Conservation (phyloP, 2,329 filamentous ascomycete genomes). For the Monosporascus sp. region DNA sequence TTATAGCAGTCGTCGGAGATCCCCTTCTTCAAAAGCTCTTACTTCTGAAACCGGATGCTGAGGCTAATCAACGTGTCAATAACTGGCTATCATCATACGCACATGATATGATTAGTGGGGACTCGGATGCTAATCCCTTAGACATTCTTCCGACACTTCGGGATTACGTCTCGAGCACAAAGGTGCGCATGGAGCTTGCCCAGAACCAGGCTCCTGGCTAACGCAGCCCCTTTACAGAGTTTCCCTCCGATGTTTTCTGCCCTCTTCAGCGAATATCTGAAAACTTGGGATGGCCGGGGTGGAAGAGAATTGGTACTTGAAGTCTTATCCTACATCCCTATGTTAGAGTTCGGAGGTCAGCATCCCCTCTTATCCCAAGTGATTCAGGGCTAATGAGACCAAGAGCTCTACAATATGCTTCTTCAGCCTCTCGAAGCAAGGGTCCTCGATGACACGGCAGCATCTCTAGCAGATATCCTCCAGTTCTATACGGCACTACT, state of each 20-base stretch:
- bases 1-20: slow-evolving; percentile 71
- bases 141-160: slow-evolving; percentile 52
- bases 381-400: slow-evolving; percentile 15
- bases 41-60: slow-evolving; percentile 53
- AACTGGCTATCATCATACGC: slow-evolving; percentile 56
- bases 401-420: slow-evolving; percentile 46
- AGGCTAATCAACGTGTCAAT: slow-evolving; percentile 46
- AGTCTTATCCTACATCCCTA: slow-evolving; percentile 50
- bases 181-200: slow-evolving; percentile 34
- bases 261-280: slow-evolving; percentile 49
- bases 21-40: slow-evolving; percentile 74
- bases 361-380: neutral
- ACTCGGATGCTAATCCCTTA: slow-evolving; percentile 43
- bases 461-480: slow-evolving; percentile 56
- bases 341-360: slow-evolving; percentile 52
- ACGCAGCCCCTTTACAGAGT: slow-evolving; percentile 27
- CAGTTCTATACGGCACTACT: slow-evolving; percentile 64
- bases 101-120: slow-evolving; percentile 49
- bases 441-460: slow-evolving; percentile 41
- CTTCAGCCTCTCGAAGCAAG: slow-evolving; percentile 48
- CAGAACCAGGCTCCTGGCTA: slow-evolving; percentile 4
- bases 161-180: slow-evolving; percentile 51
- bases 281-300: slow-evolving; percentile 57
- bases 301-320: slow-evolving; percentile 50
- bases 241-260: slow-evolving; percentile 44